Base-by-base conservation (phyloP, 1,139 yeast species). In the Candida sp. region DNA sequence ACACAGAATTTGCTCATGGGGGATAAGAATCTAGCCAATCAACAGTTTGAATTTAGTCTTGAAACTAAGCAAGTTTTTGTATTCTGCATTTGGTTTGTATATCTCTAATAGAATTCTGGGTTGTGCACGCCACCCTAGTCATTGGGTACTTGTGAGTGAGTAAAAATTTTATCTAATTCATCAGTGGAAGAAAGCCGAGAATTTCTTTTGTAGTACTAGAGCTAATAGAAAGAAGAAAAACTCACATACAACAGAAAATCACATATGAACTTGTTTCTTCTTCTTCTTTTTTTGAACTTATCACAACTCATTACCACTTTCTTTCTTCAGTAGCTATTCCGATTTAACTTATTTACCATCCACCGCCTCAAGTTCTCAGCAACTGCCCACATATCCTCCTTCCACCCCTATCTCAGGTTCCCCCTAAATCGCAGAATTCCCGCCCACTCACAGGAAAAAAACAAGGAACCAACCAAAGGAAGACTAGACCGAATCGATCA, bases 81-180 rank as follows among this genome's bases (percentile, higher is more conserved):
- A 5, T 32, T 32, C 6, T 32, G 35, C 31, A 28, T 28, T 28
- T 22, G 42, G 17, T n/a, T 9, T 3, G 17, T 22, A 40, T 28
- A 17, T 17, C 17, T 28, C 31, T 28, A 28, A 7, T 28, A 28
- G 17, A 17, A 17, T 17, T 17, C 17, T 17, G 17, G 17, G 17
- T 17, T 17, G 17, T 17, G 17, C 17, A 17, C 17, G 17, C 17
- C 17, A 17, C 17, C 17, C 17, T 17, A 17, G 17, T 17, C 17
- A 17, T 17, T 17, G 17, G 17, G 17, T 28, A n/a, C 12, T 40
- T 28, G 7, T 28, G 7, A 7, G 31, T 8, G 7, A 28, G 31
- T 6, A 28, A 8, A 28, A 28, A 7, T 48, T 57, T 63, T 63
- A 62, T 63, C 66, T 61, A 53, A 61, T 63, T 49, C 63, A 62